These are phyloP conservation scores for Akanthomyces muscarius DNA, from an alignment of 2,329 filamentous ascomycete genomes.

Conservation along the genomic window DNA sequence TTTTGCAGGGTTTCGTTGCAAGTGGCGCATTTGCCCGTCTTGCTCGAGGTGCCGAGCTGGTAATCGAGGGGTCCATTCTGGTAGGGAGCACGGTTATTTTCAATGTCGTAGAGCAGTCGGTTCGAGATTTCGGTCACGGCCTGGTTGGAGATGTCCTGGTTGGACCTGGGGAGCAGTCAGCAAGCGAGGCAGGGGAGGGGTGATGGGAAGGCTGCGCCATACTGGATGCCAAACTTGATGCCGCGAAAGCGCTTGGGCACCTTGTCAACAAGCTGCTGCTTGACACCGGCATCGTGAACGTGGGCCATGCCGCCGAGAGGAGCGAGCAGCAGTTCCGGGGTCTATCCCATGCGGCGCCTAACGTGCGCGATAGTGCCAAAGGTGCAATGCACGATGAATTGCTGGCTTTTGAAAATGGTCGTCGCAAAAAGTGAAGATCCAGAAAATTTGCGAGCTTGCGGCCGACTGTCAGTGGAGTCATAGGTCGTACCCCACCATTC, in stretches of 20 bases:
- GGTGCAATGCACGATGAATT: background rate
- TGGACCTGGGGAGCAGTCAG: conserved; percentile 54
- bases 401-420: background rate
- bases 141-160: conserved; percentile 92
- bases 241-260: conserved; percentile 88
- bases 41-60: conserved; percentile 84
- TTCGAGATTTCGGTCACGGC: conserved; percentile 94
- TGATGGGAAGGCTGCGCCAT: background rate
- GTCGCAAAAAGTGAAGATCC: conserved; percentile 9
- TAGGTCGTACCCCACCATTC: conserved; percentile 17
- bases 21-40: conserved; percentile 73
- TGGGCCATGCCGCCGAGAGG: conserved; percentile 19
- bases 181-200: background rate
- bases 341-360: conserved; percentile 7
- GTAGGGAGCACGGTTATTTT: conserved; percentile 70
- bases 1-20: conserved; percentile 76
- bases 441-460: conserved; percentile 15
- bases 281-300: conserved; percentile 44
- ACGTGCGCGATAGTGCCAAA: background rate
- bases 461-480: conserved; percentile 12
- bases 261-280: conserved; percentile 86
- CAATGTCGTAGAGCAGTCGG: conserved; percentile 86
- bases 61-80: conserved; percentile 82
- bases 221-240: conserved; percentile 88
- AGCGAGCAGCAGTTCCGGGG: conserved; percentile 10